phyloP scores from a whole-genome alignment of 2,329 filamentous ascomycete genomes.

The Herpotrichia juniperi region DNA sequence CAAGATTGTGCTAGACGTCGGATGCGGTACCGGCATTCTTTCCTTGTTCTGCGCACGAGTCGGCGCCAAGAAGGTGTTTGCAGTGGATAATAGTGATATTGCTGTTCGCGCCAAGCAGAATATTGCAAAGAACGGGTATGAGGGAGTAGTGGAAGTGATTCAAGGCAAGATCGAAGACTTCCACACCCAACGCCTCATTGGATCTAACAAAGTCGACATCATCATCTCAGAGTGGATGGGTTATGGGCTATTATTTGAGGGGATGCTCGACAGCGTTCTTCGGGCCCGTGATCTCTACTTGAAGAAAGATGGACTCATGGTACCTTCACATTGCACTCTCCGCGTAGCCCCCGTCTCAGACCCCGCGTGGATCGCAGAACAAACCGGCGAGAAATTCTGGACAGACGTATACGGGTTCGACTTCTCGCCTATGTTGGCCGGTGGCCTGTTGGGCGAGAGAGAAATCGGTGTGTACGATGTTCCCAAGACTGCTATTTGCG shows the following conservation, averaged over 20 bases:
- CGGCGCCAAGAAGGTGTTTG: slow-evolving; percentile 83
- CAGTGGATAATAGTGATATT: slow-evolving; percentile 91
- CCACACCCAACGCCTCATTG: slow-evolving; percentile 60
- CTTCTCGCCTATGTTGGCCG: slow-evolving; percentile 87
- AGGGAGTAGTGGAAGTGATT: slow-evolving; percentile 76
- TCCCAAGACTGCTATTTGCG: slow-evolving; percentile 43
- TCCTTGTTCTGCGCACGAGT: slow-evolving; percentile 95
- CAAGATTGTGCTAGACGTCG: slow-evolving; percentile 89
- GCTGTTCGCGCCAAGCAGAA: slow-evolving; percentile 86
- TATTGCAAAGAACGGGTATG: slow-evolving; percentile 78
- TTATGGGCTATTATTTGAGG: slow-evolving; percentile 90
- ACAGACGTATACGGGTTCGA: slow-evolving; percentile 92
- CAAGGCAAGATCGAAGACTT: slow-evolving; percentile 90
- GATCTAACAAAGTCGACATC: slow-evolving; percentile 74
- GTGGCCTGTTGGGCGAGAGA: slow-evolving; percentile 74
- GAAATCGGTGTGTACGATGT: slow-evolving; percentile 43
- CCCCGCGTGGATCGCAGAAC: slow-evolving; percentile 76
- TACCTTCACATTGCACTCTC: slow-evolving; percentile 83
- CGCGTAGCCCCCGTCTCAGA: slow-evolving; percentile 83
- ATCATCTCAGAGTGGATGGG: slow-evolving; percentile 99
- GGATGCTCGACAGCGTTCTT: slow-evolving; percentile 92
- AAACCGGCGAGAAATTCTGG: slow-evolving; percentile 76
- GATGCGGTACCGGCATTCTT: slow-evolving; percentile 81
- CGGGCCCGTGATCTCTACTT: slow-evolving; percentile 89
- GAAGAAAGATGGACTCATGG: slow-evolving; percentile 77